Percentiles rank a stretch among this genome's conserved stretches.
These are phyloP conservation scores for Sporothrix mexicana DNA, from an alignment of 2,329 filamentous ascomycete genomes.

Conservation along the genomic window DNA sequence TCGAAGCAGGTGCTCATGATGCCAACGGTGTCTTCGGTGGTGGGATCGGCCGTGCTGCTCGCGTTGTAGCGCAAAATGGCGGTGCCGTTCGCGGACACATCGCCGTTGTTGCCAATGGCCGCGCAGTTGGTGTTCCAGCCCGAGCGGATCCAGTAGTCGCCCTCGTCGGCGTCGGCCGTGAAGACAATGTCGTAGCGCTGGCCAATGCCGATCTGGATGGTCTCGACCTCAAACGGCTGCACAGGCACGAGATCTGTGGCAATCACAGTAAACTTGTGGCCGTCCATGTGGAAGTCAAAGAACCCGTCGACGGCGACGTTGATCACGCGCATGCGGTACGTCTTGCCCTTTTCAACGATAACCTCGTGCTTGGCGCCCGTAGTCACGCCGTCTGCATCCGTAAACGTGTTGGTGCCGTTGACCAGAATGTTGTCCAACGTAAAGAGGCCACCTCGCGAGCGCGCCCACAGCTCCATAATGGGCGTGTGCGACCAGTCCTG, in stretches of 20 bases:
- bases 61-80: constrained; percentile 36
- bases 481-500: constrained; percentile 64
- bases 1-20: no score
- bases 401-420: constrained; percentile 66
- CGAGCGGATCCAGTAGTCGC: constrained; percentile 30
- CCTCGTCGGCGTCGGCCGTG: constrained; percentile 37
- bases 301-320: constrained; percentile 57
- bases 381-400: constrained; percentile 55
- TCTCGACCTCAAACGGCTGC: constrained; percentile 55
- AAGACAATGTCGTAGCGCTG: constrained; percentile 45
- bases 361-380: constrained; percentile 57
- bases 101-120: constrained; percentile 30
- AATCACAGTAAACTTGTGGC: constrained; percentile 60
- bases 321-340: constrained; percentile 56
- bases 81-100: constrained; percentile 31
- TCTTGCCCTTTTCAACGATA: constrained; percentile 47
- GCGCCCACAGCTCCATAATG: constrained; percentile 53
- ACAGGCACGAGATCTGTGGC: constrained; percentile 60
- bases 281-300: constrained; percentile 59
- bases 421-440: constrained; percentile 51
- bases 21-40: no score
- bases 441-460: constrained; percentile 11
- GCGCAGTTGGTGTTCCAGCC: background rate
- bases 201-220: constrained; percentile 57
- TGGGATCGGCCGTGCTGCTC: no score